phyloP scores from a whole-genome alignment of 805 yeast species.

The Hanseniaspora mollemarum region DNA sequence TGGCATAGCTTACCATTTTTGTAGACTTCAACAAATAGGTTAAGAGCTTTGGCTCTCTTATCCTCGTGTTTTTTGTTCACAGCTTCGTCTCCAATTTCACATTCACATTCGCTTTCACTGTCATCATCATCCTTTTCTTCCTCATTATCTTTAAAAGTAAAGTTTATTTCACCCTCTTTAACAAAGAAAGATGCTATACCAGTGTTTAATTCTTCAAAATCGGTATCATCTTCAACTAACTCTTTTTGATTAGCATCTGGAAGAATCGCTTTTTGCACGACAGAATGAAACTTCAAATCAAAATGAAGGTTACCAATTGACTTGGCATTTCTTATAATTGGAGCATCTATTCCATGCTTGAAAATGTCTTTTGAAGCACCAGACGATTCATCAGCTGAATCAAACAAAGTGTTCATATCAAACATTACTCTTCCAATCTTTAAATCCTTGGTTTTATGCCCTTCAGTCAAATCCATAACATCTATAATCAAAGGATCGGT shows the following conservation, averaged over 20 bases:
- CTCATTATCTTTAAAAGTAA: slow-evolving; percentile 26
- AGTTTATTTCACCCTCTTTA: slow-evolving; percentile 31
- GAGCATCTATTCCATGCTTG: slow-evolving; percentile 9
- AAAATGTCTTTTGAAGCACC: neutral
- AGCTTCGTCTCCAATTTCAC: slow-evolving; percentile 7
- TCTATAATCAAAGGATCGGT: slow-evolving; percentile 72
- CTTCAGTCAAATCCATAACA: slow-evolving; percentile 63
- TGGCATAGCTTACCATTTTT: slow-evolving; percentile 49
- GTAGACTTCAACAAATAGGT: slow-evolving; percentile 61
- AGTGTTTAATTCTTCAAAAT: slow-evolving; percentile 57
- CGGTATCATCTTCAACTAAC: slow-evolving; percentile 29
- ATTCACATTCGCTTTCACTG: slow-evolving; percentile 22
- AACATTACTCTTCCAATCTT: slow-evolving; percentile 56
- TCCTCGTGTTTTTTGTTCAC: slow-evolving; percentile 11
- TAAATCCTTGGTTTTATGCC: slow-evolving; percentile 57
- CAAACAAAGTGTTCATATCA: slow-evolving; percentile 42
- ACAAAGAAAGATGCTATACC: slow-evolving; percentile 61
- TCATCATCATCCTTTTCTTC: slow-evolving; percentile 26
- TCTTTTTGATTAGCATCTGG: slow-evolving; percentile 76
- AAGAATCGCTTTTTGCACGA: slow-evolving; percentile 44
- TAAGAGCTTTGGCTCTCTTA: slow-evolving; percentile 37
- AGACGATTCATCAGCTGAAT: slow-evolving; percentile 13
- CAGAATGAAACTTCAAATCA: slow-evolving; percentile 66
- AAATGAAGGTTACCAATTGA: slow-evolving; percentile 64
- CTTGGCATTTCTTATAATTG: slow-evolving; percentile 58